phyloP scores from a whole-genome alignment of 805 yeast species.

The Saccharomycopsis amapae region DNA sequence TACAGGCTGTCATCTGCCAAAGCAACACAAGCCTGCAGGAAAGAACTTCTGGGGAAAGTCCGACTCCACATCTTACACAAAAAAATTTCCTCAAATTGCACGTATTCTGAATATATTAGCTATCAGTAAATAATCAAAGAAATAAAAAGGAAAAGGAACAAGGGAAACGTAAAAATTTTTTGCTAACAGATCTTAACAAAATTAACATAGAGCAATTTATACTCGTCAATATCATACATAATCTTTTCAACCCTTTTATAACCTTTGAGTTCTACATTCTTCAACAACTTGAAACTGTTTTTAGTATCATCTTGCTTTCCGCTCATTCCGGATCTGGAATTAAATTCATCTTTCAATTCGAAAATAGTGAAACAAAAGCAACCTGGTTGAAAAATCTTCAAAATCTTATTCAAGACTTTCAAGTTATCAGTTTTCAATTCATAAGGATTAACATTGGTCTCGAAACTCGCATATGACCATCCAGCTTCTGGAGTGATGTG shows the following conservation, averaged over 20 bases:
- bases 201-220: constrained; percentile 64
- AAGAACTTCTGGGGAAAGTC: too few relatives aligned
- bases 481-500: constrained; percentile 93
- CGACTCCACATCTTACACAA: too few relatives aligned
- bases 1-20: too few relatives aligned
- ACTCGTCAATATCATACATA: constrained; percentile 66
- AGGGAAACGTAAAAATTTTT: neutral
- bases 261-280: constrained; percentile 32
- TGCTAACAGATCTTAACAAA: constrained; percentile 28
- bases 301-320: constrained; percentile 23
- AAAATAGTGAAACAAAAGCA: constrained; percentile 61
- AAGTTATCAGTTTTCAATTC: constrained; percentile 36
- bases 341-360: constrained; percentile 27
- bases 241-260: constrained; percentile 63
- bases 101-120: neutral
- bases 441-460: constrained; percentile 64
- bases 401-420: constrained; percentile 52
- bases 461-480: constrained; percentile 95
- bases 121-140: neutral
- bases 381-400: constrained; percentile 64
- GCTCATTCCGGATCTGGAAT: constrained; percentile 24
- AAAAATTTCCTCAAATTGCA: neutral
- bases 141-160: neutral
- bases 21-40: too few relatives aligned
- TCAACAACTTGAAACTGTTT: constrained; percentile 32